Base-by-base conservation (phyloP, 2,329 filamentous ascomycete genomes). In the Trichoderma koningii region DNA sequence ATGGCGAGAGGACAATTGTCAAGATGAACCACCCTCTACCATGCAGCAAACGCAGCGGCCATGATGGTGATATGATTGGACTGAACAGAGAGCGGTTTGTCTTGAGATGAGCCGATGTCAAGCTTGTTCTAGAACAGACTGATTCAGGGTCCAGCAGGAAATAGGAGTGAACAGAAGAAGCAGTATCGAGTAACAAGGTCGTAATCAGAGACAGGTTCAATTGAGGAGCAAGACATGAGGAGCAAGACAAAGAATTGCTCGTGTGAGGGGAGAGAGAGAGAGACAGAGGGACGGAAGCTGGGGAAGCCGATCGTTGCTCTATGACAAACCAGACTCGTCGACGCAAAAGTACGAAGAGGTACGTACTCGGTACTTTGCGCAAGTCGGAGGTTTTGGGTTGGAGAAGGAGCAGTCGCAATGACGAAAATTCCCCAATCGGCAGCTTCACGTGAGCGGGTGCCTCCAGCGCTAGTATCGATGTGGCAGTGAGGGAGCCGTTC, bases 11-110 rank as follows among this genome's bases (percentile, higher is more conserved):
- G 74, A 75, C 76, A 66, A 48, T 56, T 64, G 60, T 74, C 77
- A 62, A 70, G 68, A 68, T 74, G 78, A 73, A 76, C 82, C 81
- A 84, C 82, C 82, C 81, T 83, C 80, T 83, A 85, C 69, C 81
- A 81, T 67, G 78, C 78, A 82, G 78, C 78, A 77, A 73, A 74
- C 75, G 76, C 74, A 63, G 68, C 51, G 21, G 77, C 66, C 70
- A 74, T 64, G 45, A 50, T 64, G 21, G 42, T 48, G 51, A 19
- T 71, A 30, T 47, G 51, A 21, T 71, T 68, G 68, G 48, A 19
- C 6, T 53, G 59, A 53, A 61, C 47, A 23, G 56, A 12, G 21
- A 30, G 21, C 34, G 52, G 52, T 55, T 55, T 55, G 30, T 21
- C 52, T 55, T 38, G 34, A 30, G 62, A 42, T 66, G 38, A 66